phyloP scores from a whole-genome alignment of 306 rosid genomes.

The Corylus americana region DNA sequence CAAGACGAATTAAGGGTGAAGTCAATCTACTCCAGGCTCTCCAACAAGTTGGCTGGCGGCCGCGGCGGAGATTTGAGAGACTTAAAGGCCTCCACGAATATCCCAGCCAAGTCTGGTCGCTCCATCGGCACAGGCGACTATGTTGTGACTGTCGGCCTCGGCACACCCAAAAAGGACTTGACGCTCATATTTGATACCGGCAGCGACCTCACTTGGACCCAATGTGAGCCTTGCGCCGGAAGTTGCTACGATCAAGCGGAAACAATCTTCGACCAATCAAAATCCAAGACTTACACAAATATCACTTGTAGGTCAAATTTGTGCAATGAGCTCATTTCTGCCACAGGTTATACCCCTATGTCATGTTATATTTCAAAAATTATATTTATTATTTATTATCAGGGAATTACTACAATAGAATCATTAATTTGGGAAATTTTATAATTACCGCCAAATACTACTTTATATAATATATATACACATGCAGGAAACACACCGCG shows the following conservation, averaged over 20 bases:
- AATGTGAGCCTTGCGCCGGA: slow-evolving; percentile 58
- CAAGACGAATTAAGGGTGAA: slow-evolving; percentile 26
- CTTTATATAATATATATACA: too few species aligned
- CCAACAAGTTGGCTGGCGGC: not conserved
- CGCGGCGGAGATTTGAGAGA: not conserved
- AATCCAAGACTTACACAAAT: slow-evolving; percentile 46
- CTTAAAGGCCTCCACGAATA: not conserved
- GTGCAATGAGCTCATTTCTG: slow-evolving; percentile 53
- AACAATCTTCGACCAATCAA: slow-evolving; percentile 40
- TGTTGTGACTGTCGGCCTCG: slow-evolving; percentile 59
- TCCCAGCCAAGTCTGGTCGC: slow-evolving; percentile 60
- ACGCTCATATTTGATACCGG: slow-evolving; percentile 71
- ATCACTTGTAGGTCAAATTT: slow-evolving; percentile 43
- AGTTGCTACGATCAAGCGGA: slow-evolving; percentile 63
- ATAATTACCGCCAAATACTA: too few species aligned
- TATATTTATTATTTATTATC: too few species aligned
- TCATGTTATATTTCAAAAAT: too few species aligned
- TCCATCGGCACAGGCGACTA: slow-evolving; percentile 56
- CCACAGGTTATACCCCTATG: slow-evolving; percentile 39
- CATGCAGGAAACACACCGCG: slow-evolving; percentile 39
- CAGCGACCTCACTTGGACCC: slow-evolving; percentile 81
- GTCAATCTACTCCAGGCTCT: slow-evolving; percentile 2
- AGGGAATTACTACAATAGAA: too few species aligned
- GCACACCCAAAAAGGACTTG: slow-evolving; percentile 54
- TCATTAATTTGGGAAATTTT: too few species aligned